These are phyloP conservation scores for Fonsecaea pedrosoi DNA, from an alignment of 2,329 filamentous ascomycete species.

Conservation along the genomic window DNA sequence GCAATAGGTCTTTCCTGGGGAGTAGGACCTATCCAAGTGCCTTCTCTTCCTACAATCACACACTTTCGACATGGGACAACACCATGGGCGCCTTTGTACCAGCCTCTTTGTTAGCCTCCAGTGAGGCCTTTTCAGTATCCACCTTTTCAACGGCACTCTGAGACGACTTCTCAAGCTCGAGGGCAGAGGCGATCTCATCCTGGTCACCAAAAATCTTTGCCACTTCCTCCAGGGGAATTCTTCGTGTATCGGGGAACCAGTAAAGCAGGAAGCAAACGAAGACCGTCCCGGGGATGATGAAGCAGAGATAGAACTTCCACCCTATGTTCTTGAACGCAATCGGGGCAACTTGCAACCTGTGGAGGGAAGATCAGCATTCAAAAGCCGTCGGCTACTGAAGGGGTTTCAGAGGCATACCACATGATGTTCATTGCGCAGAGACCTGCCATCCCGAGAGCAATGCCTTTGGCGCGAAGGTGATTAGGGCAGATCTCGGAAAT, in stretches of 20 bases:
- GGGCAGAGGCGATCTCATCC: background rate
- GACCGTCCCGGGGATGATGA: slow-evolving; percentile 23
- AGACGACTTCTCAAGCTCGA: background rate
- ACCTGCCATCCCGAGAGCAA: slow-evolving; percentile 17
- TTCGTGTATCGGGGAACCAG: slow-evolving; percentile 42
- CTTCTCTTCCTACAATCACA: background rate
- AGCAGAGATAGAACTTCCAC: slow-evolving; percentile 46
- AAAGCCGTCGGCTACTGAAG: background rate
- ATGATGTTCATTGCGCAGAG: slow-evolving; percentile 37
- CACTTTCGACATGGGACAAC: background rate
- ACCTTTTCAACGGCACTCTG: background rate
- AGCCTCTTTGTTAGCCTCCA: background rate
- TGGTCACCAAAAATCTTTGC: slow-evolving; percentile 40
- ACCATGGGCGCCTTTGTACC: background rate
- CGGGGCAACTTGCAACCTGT: slow-evolving; percentile 40
- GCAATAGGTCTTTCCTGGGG: too few relatives aligned
- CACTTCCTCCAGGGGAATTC: slow-evolving; percentile 44
- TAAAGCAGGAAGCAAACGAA: slow-evolving; percentile 20
- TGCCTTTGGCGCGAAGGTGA: slow-evolving; percentile 27
- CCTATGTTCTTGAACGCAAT: slow-evolving; percentile 44
- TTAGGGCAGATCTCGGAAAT: slow-evolving; percentile 27
- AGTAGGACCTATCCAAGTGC: too few relatives aligned
- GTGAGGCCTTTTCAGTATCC: background rate
- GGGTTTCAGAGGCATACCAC: slow-evolving; percentile 22
- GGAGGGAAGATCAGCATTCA: background rate